phyloP scores from a whole-genome alignment of 441 rosid genomes.

The Gossypium lobatum region DNA sequence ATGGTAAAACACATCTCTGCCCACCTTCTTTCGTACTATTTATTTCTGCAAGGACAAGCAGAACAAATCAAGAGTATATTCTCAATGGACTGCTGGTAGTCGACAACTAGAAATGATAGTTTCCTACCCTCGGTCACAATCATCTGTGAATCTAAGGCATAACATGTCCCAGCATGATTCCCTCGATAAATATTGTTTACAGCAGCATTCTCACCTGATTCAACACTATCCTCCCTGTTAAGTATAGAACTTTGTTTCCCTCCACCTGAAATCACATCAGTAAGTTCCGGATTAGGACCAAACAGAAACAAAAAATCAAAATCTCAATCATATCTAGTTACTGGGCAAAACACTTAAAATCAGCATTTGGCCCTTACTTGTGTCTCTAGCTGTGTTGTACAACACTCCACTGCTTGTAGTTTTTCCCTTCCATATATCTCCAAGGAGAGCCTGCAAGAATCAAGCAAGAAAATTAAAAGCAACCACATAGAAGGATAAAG shows the following conservation, averaged over 20 bases:
- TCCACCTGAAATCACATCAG: conserved; percentile 5
- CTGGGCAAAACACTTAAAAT: conserved; percentile 24
- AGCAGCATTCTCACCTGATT: neutral
- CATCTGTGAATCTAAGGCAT: neutral
- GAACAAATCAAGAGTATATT: neutral
- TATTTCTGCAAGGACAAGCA: conserved; percentile 9
- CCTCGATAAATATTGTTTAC: neutral
- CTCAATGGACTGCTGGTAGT: neutral
- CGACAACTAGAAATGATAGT: neutral
- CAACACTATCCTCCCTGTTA: conserved; percentile 10
- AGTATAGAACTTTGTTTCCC: neutral
- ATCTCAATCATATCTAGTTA: neutral
- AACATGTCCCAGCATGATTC: conserved; percentile 1
- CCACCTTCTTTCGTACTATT: conserved; percentile 7
- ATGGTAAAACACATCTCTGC: neutral
- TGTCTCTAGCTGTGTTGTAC: conserved; percentile 35
- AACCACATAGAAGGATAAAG: neutral
- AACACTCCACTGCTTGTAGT: conserved; percentile 53
- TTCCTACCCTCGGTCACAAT: conserved; percentile 14
- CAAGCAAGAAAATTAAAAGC: conserved; percentile 3
- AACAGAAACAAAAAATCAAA: neutral
- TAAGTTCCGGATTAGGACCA: neutral
- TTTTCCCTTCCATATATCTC: conserved; percentile 71
- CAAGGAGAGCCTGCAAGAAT: conserved; percentile 46
- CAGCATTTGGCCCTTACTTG: conserved; percentile 31